These are phyloP conservation scores for Citrus australasica DNA, from an alignment of 345 rosid genomes.

Conservation along the genomic window DNA sequence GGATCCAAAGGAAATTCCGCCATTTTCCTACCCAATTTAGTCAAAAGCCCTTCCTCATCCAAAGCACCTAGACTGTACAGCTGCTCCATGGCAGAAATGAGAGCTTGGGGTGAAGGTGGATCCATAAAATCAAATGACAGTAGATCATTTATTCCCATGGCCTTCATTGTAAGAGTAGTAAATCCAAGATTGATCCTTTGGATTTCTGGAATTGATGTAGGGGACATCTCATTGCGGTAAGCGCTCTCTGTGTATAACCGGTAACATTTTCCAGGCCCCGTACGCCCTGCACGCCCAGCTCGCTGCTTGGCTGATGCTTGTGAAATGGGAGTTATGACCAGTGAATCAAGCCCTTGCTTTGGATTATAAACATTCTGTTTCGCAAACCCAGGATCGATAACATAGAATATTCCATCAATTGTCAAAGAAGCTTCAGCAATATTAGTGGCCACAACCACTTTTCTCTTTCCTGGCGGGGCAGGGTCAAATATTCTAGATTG, in stretches of 20 bases:
- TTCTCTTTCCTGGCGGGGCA: slow-evolving; percentile 77
- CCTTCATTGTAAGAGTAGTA: slow-evolving; percentile 71
- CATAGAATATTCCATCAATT: slow-evolving; percentile 75
- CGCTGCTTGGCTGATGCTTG: slow-evolving; percentile 88
- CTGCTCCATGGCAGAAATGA: slow-evolving; percentile 90
- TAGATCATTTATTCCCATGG: slow-evolving; percentile 88
- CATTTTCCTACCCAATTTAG: slow-evolving; percentile 92
- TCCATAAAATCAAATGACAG: slow-evolving; percentile 80
- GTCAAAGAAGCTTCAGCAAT: slow-evolving; percentile 85
- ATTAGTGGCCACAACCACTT: slow-evolving; percentile 85
- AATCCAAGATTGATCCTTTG: slow-evolving; percentile 85
- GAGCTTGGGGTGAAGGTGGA: slow-evolving; percentile 71
- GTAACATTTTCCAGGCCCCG: slow-evolving; percentile 86
- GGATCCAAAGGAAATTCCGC: slow-evolving; percentile 97
- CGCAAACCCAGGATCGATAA: slow-evolving; percentile 85
- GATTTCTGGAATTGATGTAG: slow-evolving; percentile 82
- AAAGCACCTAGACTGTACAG: slow-evolving; percentile 81
- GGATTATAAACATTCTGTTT: slow-evolving; percentile 83
- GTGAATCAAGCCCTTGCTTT: slow-evolving; percentile 72
- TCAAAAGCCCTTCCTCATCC: slow-evolving; percentile 88
- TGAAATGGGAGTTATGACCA: slow-evolving; percentile 77
- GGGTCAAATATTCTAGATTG: slow-evolving; percentile 86
- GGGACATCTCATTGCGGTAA: slow-evolving; percentile 76
- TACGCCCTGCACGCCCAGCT: slow-evolving; percentile 88
- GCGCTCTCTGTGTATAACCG: slow-evolving; percentile 80